Evolutionary conservation across 2,329 filamentous ascomycete genomes (phyloP).

Genomic region (Cyphellophora europaea): DNA sequence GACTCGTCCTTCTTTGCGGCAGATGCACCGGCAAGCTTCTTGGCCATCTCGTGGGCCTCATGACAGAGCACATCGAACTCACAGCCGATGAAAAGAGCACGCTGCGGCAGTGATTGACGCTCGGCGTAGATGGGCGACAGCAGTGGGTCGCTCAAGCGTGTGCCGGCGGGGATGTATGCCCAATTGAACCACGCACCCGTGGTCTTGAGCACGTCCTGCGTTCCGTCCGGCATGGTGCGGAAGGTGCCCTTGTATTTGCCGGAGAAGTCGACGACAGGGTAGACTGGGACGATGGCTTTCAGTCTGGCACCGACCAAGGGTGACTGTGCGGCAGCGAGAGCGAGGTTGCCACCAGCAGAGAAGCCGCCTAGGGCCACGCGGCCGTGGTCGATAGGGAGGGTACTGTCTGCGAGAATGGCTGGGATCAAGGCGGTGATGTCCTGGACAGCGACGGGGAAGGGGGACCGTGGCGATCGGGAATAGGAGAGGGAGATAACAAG

Average conservation of each 20-base stretch:
- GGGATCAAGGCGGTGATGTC: constrained; percentile 37
- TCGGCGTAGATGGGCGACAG: constrained; percentile 31
- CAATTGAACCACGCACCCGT: constrained; percentile 27
- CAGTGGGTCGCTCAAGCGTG: constrained; percentile 28
- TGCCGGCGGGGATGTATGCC: constrained; percentile 30
- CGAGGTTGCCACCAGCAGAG: constrained; percentile 35
- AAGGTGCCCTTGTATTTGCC: constrained; percentile 22
- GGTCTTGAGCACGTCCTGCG: constrained; percentile 18
- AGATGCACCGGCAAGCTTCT: constrained; percentile 18
- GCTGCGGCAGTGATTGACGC: constrained; percentile 28
- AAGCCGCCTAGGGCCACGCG: constrained; percentile 34
- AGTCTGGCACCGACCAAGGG: constrained; percentile 25
- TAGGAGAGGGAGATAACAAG: constrained; percentile 43
- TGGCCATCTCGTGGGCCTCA: constrained; percentile 28
- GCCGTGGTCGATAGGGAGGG: constrained; percentile 36
- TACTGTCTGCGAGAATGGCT: constrained; percentile 33
- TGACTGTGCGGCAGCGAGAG: constrained; percentile 33
- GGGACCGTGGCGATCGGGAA: constrained; percentile 34
- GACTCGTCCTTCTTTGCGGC: constrained; percentile 12
- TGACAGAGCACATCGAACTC: constrained; percentile 39
- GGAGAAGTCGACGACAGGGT: constrained; percentile 35
- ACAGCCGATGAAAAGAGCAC: constrained; percentile 34
- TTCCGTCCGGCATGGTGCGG: constrained; percentile 13
- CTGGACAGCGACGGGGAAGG: constrained; percentile 36
- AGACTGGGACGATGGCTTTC: constrained; percentile 33